phyloP scores from a whole-genome alignment of 768 basidiomycete genomes.

The Russula compacta region DNA sequence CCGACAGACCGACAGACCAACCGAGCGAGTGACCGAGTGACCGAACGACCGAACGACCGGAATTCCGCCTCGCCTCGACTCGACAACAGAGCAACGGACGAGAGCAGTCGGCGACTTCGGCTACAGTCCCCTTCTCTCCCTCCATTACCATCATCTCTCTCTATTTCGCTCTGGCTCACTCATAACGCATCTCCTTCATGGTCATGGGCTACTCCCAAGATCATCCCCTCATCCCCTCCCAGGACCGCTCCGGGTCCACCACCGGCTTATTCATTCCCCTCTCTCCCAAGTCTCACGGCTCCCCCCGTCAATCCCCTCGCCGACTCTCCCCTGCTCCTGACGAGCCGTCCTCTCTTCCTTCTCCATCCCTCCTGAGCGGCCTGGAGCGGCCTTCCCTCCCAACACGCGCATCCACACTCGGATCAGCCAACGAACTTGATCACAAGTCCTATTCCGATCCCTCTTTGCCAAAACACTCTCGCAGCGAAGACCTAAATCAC shows the following conservation, averaged over 20 bases:
- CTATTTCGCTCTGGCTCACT: constrained; percentile 2
- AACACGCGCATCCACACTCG: constrained; percentile 56
- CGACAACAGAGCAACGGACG: background rate
- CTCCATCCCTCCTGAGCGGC: constrained; percentile 5
- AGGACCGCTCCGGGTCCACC: background rate
- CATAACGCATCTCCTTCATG: background rate
- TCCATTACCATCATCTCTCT: background rate
- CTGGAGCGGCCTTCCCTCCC: constrained; percentile 48
- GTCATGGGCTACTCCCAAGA: constrained; percentile 17
- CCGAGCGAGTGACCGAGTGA: background rate
- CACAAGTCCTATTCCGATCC: constrained; percentile 28
- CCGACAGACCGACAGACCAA: background rate
- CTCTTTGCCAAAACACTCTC: constrained; percentile 37
- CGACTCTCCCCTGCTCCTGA: constrained; percentile 2
- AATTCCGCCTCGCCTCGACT: constrained; percentile 4
- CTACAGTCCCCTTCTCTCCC: background rate
- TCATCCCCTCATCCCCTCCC: constrained; percentile 8
- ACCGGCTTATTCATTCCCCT: constrained; percentile 8
- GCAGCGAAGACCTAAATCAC: constrained; percentile 69
- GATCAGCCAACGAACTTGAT: constrained; percentile 44
- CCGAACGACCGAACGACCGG: constrained; percentile 3
- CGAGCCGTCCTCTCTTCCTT: constrained; percentile 9
- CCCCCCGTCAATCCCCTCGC: constrained; percentile 13
- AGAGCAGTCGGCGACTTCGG: background rate
- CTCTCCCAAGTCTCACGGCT: constrained; percentile 4